phyloP scores from a whole-genome alignment of 2,329 filamentous ascomycete species.

The Aspergillus eucalypticola region DNA sequence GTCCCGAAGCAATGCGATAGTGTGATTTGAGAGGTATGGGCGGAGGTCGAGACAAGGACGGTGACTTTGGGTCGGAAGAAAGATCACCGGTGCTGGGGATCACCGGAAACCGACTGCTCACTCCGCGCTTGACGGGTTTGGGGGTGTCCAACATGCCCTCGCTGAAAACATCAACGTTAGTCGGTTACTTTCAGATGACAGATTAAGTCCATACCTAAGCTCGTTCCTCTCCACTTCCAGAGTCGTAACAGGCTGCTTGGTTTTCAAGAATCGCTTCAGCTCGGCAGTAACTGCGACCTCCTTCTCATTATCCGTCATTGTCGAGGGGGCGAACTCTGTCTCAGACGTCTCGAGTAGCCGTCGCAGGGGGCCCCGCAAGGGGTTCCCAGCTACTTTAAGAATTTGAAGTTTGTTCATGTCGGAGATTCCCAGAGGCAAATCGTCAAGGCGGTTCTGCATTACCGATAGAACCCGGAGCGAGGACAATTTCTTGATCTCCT shows the following conservation, averaged over 20 bases:
- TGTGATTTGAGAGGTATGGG: constrained; percentile 81
- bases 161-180: constrained; percentile 47
- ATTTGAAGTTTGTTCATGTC: constrained; percentile 89
- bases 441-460: constrained; percentile 81
- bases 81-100: constrained; percentile 54
- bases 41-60: constrained; percentile 66
- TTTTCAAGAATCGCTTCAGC: constrained; percentile 60
- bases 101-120: constrained; percentile 61
- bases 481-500: constrained; percentile 75
- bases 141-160: constrained; percentile 78
- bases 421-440: constrained; percentile 78
- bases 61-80: constrained; percentile 71
- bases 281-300: constrained; percentile 62
- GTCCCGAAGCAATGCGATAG: constrained; percentile 60
- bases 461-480: constrained; percentile 88
- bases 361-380: constrained; percentile 74
- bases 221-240: constrained; percentile 51
- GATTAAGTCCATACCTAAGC: constrained; percentile 34
- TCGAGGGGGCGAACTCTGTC: constrained; percentile 59
- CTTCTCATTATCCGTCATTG: constrained; percentile 60
- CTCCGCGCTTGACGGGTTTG: constrained; percentile 61
- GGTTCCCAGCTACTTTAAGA: constrained; percentile 86
- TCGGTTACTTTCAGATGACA: background rate
- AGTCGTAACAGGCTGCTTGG: constrained; percentile 42
- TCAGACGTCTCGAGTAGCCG: constrained; percentile 68